phyloP scores from a whole-genome alignment of 106 monocot genomes.

The Triglochin maritima region DNA sequence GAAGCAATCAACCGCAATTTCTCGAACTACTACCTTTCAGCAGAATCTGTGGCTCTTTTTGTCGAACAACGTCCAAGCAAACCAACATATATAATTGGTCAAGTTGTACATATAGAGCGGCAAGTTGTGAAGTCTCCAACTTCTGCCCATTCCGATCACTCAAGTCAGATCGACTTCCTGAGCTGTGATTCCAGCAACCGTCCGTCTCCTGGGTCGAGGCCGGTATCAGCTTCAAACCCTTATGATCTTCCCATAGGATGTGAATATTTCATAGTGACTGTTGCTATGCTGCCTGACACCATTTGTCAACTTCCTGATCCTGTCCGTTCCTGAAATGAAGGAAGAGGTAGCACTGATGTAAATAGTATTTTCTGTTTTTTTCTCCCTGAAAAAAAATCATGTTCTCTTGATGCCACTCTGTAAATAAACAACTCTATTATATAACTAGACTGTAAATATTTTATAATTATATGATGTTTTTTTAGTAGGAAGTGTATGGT shows the following conservation, averaged over 20 bases:
- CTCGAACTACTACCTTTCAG: conserved; percentile 78
- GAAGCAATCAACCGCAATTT: conserved; percentile 62
- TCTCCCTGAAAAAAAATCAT: not conserved
- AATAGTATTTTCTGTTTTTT: not conserved
- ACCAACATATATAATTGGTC: conserved; percentile 72
- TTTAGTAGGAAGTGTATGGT: not conserved
- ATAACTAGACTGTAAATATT: conserved; percentile 3
- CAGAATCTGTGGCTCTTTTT: conserved; percentile 90
- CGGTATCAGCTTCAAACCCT: conserved; percentile 31
- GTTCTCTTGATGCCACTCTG: not conserved
- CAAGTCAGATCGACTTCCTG: conserved; percentile 13
- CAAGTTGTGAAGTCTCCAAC: conserved; percentile 18
- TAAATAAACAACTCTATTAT: not conserved
- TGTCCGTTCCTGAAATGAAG: conserved; percentile 58
- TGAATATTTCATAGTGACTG: conserved; percentile 91
- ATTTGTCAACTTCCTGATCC: conserved; percentile 76
- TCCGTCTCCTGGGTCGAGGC: conserved; percentile 5
- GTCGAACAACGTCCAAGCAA: conserved; percentile 39
- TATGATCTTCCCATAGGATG: conserved; percentile 57
- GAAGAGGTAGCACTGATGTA: conserved; percentile 19
- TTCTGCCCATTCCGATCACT: conserved; percentile 5
- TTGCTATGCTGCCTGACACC: conserved; percentile 87
- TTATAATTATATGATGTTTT: not conserved
- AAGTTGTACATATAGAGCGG: conserved; percentile 87
- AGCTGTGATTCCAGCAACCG: conserved; percentile 11